phyloP scores from a whole-genome alignment of 129 eudicot genomes.

The Helichrysum umbraculigerum region DNA sequence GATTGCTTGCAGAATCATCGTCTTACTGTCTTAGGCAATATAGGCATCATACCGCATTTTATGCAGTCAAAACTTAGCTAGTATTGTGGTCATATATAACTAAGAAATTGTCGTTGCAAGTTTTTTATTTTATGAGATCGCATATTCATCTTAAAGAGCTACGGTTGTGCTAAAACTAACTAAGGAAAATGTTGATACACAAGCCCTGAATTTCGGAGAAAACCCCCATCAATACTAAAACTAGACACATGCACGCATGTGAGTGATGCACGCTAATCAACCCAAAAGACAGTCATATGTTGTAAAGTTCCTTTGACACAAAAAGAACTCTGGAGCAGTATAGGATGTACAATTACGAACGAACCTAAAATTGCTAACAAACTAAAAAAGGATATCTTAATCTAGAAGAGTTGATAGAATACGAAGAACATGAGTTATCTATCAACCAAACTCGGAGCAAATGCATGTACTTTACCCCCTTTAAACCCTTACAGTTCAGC shows the following conservation, averaged over 20 bases:
- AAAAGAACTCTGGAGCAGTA: constrained; percentile 9
- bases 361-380: constrained; percentile 5
- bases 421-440: background rate
- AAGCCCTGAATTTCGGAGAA: background rate
- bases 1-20: too few species aligned
- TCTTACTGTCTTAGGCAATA: too few species aligned
- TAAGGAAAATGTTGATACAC: background rate
- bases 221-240: background rate
- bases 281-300: too few species aligned
- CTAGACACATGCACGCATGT: background rate
- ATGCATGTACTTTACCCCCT: background rate
- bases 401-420: background rate
- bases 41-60: too few species aligned
- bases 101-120: background rate
- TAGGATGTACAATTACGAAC: constrained; percentile 11
- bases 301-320: background rate
- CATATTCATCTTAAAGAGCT: background rate
- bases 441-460: background rate
- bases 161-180: constrained; percentile 10
- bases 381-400: background rate
- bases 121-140: background rate
- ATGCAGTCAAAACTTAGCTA: too few species aligned
- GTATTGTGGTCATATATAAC: too few species aligned
- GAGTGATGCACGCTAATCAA: constrained; percentile 8
- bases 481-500: background rate